Conservation (phyloP, 371 early-diverging fungal species). For the Batrachochytrium dendrobatidis region DNA sequence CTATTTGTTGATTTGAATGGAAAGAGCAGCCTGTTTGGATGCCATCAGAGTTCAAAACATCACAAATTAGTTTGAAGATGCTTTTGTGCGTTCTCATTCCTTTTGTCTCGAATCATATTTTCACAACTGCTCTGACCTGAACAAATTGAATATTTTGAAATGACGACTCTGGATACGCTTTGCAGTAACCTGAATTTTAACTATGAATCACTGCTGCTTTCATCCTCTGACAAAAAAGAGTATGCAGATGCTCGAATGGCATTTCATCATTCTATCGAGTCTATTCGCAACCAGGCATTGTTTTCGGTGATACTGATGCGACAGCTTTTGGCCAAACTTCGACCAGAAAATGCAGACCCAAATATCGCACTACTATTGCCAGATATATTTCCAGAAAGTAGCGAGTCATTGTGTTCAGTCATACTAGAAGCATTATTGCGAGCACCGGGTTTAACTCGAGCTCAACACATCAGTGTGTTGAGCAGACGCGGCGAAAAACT, state of each 20-base stretch:
- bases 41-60: too few species aligned
- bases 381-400: constrained; percentile 3
- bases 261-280: constrained; percentile 1
- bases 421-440: background rate
- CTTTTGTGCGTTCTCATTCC: background rate
- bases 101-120: background rate
- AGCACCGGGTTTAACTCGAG: background rate
- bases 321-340: background rate
- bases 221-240: background rate
- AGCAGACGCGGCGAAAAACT: background rate
- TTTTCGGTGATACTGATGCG: background rate
- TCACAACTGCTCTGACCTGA: too few species aligned
- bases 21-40: too few species aligned
- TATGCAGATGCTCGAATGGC: background rate
- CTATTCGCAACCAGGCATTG: background rate
- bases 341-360: background rate
- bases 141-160: too few species aligned
- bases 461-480: background rate
- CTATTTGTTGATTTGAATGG: too few species aligned
- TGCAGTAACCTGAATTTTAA: background rate
- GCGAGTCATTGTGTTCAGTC: background rate
- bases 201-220: background rate
- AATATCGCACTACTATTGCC: background rate
- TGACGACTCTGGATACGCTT: background rate
- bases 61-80: too few species aligned